phyloP scores from a whole-genome alignment of 2,329 filamentous ascomycete genomes.

The Fragosphaeria purpurea region DNA sequence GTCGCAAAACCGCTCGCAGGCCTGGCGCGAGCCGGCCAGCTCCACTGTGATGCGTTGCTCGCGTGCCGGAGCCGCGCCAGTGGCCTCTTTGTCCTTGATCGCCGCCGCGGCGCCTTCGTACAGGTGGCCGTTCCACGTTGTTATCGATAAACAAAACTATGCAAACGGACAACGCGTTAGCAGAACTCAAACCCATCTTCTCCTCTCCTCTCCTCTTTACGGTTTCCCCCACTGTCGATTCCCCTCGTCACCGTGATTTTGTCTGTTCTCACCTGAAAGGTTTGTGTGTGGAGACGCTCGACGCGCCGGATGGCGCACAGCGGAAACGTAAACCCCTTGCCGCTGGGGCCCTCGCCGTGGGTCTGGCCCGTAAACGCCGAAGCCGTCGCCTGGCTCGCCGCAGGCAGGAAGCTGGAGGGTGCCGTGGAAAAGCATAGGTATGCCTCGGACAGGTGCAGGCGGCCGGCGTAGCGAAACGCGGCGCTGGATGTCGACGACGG shows the following conservation, averaged over 20 bases:
- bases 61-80: constrained; percentile 20
- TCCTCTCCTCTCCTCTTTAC: too few species aligned
- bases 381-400: constrained; percentile 68
- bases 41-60: constrained; percentile 88
- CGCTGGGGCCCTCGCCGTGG: constrained; percentile 81
- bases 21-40: constrained; percentile 76
- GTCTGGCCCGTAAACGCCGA: constrained; percentile 86
- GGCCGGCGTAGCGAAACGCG: constrained; percentile 79
- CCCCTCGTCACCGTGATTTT: too few species aligned
- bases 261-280: constrained; percentile 40
- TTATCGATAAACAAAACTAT: constrained; percentile 79
- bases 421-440: constrained; percentile 97
- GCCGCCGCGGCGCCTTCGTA: constrained; percentile 37
- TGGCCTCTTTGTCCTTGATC: constrained; percentile 30
- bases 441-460: constrained; percentile 85
- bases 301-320: constrained; percentile 86
- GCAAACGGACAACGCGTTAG: too few species aligned
- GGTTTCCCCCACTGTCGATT: too few species aligned
- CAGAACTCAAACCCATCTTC: too few species aligned
- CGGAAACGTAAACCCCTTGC: constrained; percentile 92
- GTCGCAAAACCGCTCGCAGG: constrained; percentile 94
- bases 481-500: constrained; percentile 45
- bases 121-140: constrained; percentile 77
- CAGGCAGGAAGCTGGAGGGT: constrained; percentile 73
- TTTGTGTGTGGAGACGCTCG: constrained; percentile 85